Evolutionary conservation across 2,329 filamentous ascomycete genomes (phyloP).

Genomic region (Fusarium robinianum): DNA sequence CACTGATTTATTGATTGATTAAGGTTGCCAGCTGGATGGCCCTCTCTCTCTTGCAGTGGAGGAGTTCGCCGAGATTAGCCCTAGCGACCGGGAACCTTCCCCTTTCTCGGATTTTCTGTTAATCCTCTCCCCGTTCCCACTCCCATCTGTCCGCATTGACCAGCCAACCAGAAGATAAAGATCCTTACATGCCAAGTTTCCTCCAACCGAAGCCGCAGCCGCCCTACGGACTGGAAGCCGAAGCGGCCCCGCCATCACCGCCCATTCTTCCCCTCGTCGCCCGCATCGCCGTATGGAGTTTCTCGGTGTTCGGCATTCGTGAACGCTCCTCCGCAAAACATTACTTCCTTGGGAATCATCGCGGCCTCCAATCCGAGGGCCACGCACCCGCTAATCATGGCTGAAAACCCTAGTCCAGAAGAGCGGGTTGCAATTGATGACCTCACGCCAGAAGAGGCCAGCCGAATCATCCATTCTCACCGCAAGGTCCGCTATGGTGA

Average conservation of each 20-base stretch:
- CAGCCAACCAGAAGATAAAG: constrained; percentile 21
- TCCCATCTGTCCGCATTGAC: too few species aligned
- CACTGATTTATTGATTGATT: too few species aligned
- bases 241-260: constrained; percentile 30
- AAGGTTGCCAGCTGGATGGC: too few species aligned
- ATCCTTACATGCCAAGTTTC: constrained; percentile 20
- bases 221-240: constrained; percentile 28
- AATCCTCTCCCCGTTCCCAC: too few species aligned
- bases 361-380: constrained; percentile 24
- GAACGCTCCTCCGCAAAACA: constrained; percentile 36
- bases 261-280: constrained; percentile 33
- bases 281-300: constrained; percentile 31
- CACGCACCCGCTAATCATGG: constrained; percentile 44
- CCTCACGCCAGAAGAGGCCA: constrained; percentile 67
- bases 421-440: constrained; percentile 56
- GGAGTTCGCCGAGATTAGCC: too few species aligned
- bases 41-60: too few species aligned
- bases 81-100: too few species aligned
- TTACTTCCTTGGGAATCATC: constrained; percentile 26
- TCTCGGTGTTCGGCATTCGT: constrained; percentile 46
- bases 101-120: too few species aligned
- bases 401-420: constrained; percentile 50
- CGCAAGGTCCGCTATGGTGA: constrained; percentile 71
- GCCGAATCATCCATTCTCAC: constrained; percentile 70
- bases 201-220: constrained; percentile 3